These are phyloP conservation scores for Wickerhamiella dianesei DNA, from an alignment of 805 yeast species.

Conservation along the genomic window DNA sequence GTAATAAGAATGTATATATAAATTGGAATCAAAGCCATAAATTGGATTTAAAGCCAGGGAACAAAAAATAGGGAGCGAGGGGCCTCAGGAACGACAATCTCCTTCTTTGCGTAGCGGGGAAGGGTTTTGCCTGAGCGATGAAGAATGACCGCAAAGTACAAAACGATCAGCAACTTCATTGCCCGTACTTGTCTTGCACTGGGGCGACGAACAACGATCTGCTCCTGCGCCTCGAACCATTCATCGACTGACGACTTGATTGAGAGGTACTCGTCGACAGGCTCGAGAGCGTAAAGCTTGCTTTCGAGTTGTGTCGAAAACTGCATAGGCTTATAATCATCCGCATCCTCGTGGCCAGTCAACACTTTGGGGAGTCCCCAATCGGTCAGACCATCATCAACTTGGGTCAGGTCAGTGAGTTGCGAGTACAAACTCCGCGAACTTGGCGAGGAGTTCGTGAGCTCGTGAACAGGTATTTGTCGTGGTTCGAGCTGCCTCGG, in stretches of 20 bases:
- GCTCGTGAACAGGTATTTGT: not conserved
- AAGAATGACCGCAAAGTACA: slow-evolving; percentile 7
- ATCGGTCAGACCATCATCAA: slow-evolving; percentile 20
- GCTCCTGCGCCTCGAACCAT: not conserved
- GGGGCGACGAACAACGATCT: not conserved
- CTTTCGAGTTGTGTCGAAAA: not conserved
- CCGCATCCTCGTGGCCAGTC: slow-evolving; percentile 4
- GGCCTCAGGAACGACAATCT: not conserved
- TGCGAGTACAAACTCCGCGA: slow-evolving; percentile 5
- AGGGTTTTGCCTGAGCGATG: not conserved
- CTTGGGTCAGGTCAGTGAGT: slow-evolving; percentile 9
- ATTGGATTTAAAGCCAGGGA: not conserved
- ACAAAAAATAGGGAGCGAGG: not conserved
- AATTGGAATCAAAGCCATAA: not conserved
- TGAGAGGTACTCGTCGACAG: not conserved
- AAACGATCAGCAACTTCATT: slow-evolving; percentile 2
- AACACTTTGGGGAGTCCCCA: slow-evolving; percentile 23
- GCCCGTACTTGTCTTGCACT: not conserved
- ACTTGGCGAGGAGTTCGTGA: not conserved
- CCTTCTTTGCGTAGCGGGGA: not conserved
- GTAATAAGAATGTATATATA: no score
- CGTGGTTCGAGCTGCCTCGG: not conserved
- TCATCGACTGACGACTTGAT: not conserved
- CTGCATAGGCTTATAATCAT: not conserved
- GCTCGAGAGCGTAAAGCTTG: not conserved